These are phyloP conservation scores for Geum urbanum DNA, from an alignment of 306 rosid genomes.

Conservation along the genomic window DNA sequence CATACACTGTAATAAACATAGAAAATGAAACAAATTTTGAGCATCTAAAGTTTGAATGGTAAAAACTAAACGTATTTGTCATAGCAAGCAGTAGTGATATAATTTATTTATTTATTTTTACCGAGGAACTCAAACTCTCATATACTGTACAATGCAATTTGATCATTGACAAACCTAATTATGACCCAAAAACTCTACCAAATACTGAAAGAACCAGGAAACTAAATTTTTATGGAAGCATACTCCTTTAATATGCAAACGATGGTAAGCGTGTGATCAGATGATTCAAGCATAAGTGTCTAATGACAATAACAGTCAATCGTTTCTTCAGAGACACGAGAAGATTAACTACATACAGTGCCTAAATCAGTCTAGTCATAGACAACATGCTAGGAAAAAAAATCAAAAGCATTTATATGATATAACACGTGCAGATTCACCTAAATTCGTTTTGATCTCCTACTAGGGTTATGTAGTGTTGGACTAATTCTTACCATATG, in stretches of 20 bases:
- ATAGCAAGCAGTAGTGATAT: background rate
- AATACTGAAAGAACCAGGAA: slow-evolving; percentile 1
- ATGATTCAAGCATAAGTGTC: slow-evolving; percentile 11
- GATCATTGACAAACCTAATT: background rate
- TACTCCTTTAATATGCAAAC: slow-evolving; percentile 10
- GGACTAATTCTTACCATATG: slow-evolving; percentile 68
- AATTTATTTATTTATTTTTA: slow-evolving; percentile 11
- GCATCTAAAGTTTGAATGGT: slow-evolving; percentile 2
- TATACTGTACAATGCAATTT: background rate
- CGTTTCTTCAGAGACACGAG: too few relatives aligned
- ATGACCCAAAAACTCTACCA: background rate
- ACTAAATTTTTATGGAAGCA: slow-evolving; percentile 15
- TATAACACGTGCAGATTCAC: slow-evolving; percentile 4
- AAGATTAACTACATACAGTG: background rate
- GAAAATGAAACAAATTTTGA: slow-evolving; percentile 18
- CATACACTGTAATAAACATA: slow-evolving; percentile 61
- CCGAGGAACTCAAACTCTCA: slow-evolving; percentile 19
- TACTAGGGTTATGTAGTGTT: slow-evolving; percentile 13
- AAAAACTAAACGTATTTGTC: slow-evolving; percentile 12
- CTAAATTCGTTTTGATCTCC: slow-evolving; percentile 4
- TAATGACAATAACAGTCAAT: too few relatives aligned
- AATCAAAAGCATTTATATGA: background rate
- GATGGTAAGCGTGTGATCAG: slow-evolving; percentile 2
- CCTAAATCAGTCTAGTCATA: background rate
- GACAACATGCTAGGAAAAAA: too few relatives aligned